Percentiles rank a stretch among this genome's conserved stretches.
phyloP scores from a whole-genome alignment of 371 early-diverging fungal genomes.

The Umbelopsis sp. region DNA sequence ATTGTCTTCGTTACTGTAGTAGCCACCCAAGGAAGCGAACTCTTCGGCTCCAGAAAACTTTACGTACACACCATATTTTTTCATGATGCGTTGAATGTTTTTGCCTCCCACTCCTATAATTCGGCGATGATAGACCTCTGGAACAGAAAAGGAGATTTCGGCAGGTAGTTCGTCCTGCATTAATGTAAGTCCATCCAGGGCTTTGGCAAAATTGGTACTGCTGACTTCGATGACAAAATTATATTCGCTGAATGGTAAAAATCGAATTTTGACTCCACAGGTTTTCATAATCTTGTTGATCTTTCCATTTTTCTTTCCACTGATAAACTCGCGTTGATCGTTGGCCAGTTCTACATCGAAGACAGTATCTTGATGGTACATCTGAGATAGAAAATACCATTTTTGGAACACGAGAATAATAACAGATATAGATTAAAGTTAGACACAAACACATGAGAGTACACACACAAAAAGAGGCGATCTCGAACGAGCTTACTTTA shows the following conservation, averaged over 20 bases:
- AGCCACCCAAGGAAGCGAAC: conserved; percentile 66
- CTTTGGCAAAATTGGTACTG: conserved; percentile 42
- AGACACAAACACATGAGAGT: background rate
- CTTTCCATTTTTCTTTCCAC: conserved; percentile 91
- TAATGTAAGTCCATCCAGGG: conserved; percentile 62
- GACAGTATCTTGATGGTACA: conserved; percentile 22
- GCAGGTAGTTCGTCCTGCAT: conserved; percentile 79
- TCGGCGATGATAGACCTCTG: conserved; percentile 83
- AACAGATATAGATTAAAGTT: background rate
- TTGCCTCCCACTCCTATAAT: conserved; percentile 91
- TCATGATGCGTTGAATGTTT: conserved; percentile 91
- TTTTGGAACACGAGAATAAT: too few relatives aligned
- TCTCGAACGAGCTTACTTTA: conserved; percentile 8
- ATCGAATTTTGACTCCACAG: conserved; percentile 56
- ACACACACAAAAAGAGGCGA: background rate
- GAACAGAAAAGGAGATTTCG: conserved; percentile 78
- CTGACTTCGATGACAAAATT: conserved; percentile 73
- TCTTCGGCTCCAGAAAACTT: conserved; percentile 83
- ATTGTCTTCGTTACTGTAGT: conserved; percentile 73
- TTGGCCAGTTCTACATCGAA: conserved; percentile 61
- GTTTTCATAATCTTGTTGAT: conserved; percentile 82
- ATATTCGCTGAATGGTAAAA: conserved; percentile 59
- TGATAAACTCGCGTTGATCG: conserved; percentile 84
- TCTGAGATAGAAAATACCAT: conserved; percentile 20
- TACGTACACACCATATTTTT: conserved; percentile 86